These are phyloP conservation scores for Eucalyptus rudis DNA, from an alignment of 345 rosid species.

Conservation along the genomic window DNA sequence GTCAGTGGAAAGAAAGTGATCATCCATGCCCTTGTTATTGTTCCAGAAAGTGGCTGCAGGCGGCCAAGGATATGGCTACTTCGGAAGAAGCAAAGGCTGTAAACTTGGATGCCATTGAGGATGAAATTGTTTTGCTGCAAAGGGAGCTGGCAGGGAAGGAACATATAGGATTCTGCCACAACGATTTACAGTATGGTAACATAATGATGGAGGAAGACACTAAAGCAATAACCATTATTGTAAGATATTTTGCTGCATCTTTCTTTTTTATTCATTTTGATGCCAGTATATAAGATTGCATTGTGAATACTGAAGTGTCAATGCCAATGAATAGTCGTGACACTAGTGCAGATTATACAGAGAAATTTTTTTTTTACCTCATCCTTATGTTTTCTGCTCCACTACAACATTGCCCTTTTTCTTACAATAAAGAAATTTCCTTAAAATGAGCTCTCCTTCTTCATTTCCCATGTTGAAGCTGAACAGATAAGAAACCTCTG, in stretches of 20 bases:
- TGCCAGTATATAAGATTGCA: background rate
- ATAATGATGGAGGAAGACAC: constrained; percentile 88
- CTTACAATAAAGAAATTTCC: background rate
- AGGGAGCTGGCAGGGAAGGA: constrained; percentile 30
- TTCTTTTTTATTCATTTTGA: background rate
- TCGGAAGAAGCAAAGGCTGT: constrained; percentile 55
- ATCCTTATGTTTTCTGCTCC: background rate
- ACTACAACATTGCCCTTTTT: background rate
- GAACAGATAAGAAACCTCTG: background rate
- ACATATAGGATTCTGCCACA: constrained; percentile 72
- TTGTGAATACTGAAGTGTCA: background rate
- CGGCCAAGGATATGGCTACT: constrained; percentile 51
- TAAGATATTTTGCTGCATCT: constrained; percentile 18
- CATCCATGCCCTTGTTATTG: background rate
- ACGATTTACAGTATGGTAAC: constrained; percentile 95
- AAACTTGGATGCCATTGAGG: constrained; percentile 40
- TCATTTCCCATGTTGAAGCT: background rate
- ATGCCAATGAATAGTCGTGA: background rate
- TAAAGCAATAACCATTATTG: constrained; percentile 75
- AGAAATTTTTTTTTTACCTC: background rate
- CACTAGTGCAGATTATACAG: background rate
- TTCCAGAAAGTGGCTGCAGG: constrained; percentile 60
- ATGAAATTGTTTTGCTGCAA: constrained; percentile 49
- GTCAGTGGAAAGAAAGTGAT: background rate
- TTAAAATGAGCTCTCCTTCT: background rate